phyloP scores from a whole-genome alignment of 768 basidiomycete genomes.

The Psilocybe azurescens region DNA sequence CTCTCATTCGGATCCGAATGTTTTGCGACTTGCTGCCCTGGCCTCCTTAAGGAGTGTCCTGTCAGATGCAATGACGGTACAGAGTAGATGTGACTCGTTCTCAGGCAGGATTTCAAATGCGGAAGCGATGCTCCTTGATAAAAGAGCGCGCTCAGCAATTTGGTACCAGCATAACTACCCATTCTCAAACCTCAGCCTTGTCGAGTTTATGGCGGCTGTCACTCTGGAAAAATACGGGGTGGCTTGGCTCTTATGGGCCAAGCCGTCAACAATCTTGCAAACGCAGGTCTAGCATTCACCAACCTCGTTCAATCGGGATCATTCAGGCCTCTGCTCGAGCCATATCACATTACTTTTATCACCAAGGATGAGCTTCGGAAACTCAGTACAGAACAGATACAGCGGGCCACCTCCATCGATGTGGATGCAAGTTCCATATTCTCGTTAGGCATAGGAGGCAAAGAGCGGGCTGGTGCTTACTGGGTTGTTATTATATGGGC shows the following conservation, averaged over 20 bases:
- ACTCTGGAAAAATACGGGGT: not conserved
- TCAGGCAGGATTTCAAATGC: not conserved
- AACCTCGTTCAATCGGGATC: not conserved
- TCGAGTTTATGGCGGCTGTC: not conserved
- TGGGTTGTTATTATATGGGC: constrained; percentile 63
- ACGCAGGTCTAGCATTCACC: not conserved
- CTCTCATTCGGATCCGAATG: too few species aligned
- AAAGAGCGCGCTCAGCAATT: not conserved
- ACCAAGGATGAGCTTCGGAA: constrained; percentile 44
- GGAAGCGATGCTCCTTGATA: not conserved
- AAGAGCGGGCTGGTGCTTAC: constrained; percentile 32
- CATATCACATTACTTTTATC: constrained; percentile 46
- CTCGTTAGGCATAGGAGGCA: constrained; percentile 46
- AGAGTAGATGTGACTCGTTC: not conserved
- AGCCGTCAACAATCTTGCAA: not conserved
- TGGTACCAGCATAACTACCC: too few species aligned
- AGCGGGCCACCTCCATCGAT: constrained; percentile 26
- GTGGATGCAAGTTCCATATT: constrained; percentile 37
- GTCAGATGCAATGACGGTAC: too few species aligned
- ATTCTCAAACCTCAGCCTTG: not conserved
- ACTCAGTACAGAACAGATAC: constrained; percentile 26
- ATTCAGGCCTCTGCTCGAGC: constrained; percentile 2
- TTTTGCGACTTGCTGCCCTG: too few species aligned
- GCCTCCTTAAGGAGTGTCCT: too few species aligned
- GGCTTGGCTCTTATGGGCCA: not conserved